Conservation (phyloP, 2,329 filamentous ascomycete species). For the Bimuria novae-zelandiae region DNA sequence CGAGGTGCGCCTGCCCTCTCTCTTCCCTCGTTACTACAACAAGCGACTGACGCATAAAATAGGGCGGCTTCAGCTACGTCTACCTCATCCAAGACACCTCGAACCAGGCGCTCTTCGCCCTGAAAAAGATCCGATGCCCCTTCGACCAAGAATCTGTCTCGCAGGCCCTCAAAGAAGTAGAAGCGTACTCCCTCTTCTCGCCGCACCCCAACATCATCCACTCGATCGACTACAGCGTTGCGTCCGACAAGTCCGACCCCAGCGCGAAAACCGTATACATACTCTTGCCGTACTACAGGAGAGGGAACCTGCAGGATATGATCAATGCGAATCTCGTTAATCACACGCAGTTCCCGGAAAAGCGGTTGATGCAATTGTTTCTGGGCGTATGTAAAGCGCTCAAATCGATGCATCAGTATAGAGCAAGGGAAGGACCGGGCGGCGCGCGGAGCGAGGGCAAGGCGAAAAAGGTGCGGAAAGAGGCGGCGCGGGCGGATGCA, state of each 20-base stretch:
- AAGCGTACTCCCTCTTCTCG: constrained; percentile 90
- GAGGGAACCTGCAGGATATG: constrained; percentile 95
- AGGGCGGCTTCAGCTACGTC: constrained; percentile 98
- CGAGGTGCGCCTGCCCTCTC: constrained; percentile 65
- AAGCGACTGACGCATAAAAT: neutral
- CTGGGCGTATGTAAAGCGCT: constrained; percentile 88
- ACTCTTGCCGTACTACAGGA: constrained; percentile 89
- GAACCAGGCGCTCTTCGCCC: constrained; percentile 82
- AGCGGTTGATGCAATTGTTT: constrained; percentile 85
- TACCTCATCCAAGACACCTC: constrained; percentile 95
- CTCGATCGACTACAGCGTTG: constrained; percentile 79
- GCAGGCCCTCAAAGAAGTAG: constrained; percentile 94
- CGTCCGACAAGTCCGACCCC: constrained; percentile 69
- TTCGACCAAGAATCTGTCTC: constrained; percentile 96
- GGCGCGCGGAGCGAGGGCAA: constrained; percentile 57
- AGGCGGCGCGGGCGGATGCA: constrained; percentile 56
- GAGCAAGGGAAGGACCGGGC: constrained; percentile 61
- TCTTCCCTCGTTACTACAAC: neutral
- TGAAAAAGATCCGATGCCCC: constrained; percentile 98
- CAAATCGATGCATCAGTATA: constrained; percentile 89
- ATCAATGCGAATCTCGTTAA: constrained; percentile 99
- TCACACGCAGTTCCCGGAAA: constrained; percentile 86
- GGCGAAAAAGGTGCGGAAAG: constrained; percentile 59
- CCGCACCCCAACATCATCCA: constrained; percentile 85
- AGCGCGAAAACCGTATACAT: constrained; percentile 95